phyloP scores from a whole-genome alignment of 2,329 filamentous ascomycete species.

The Diaporthe nobilis region DNA sequence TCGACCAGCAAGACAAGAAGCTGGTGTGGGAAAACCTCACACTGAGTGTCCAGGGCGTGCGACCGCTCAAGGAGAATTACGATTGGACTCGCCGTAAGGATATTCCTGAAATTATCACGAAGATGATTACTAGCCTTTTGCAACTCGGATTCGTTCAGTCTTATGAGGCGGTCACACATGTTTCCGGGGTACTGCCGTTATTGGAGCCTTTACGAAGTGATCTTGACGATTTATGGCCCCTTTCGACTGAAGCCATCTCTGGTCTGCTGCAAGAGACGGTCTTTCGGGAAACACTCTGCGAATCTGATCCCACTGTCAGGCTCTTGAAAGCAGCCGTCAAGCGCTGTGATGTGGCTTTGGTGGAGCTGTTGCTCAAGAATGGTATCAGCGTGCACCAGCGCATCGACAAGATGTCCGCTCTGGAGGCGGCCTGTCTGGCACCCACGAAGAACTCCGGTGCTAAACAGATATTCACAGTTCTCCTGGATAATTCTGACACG shows the following conservation, averaged over 20 bases:
- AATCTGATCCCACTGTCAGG: neutral
- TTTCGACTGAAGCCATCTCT: neutral
- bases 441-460: neutral
- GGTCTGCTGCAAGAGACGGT: neutral
- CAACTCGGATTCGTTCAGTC: neutral
- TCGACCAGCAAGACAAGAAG: neutral
- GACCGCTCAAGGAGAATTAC: neutral
- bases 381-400: conserved; percentile 16
- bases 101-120: no score
- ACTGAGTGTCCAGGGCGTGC: neutral
- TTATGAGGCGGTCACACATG: neutral
- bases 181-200: neutral
- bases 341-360: accelerated
- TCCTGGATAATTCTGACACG: neutral
- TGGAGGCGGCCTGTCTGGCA: no score
- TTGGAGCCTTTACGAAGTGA: neutral
- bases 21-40: neutral
- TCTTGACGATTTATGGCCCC: neutral
- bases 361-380: neutral
- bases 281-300: neutral
- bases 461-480: neutral
- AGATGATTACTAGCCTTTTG: neutral
- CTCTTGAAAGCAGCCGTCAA: neutral
- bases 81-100: accelerated
- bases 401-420: neutral